Conservation (phyloP, 148 eudicot genomes). For the Rheum nobile region DNA sequence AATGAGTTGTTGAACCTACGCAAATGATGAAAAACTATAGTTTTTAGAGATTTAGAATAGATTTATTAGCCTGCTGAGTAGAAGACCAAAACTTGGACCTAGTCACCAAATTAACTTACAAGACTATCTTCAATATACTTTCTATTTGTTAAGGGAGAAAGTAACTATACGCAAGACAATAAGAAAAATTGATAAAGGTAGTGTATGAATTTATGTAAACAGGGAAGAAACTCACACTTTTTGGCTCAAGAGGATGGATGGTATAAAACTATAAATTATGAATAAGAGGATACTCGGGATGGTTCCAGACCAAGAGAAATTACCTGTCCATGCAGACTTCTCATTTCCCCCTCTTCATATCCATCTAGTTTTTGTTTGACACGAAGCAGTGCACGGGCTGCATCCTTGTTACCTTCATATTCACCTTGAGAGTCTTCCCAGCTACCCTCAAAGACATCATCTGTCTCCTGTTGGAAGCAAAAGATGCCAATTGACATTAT, state of each 20-base stretch:
- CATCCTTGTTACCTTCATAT: constrained; percentile 96
- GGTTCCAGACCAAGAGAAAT: too few relatives aligned
- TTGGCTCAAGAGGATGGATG: not conserved
- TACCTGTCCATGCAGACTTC: constrained; percentile 97
- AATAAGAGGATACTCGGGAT: too few relatives aligned
- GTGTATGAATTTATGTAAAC: too few relatives aligned
- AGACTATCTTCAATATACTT: too few relatives aligned
- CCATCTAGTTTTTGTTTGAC: constrained; percentile 97
- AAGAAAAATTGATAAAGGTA: too few relatives aligned
- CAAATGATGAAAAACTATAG: not conserved
- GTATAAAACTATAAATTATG: not conserved
- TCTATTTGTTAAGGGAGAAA: too few relatives aligned
- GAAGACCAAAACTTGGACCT: too few relatives aligned
- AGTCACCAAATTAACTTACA: too few relatives aligned
- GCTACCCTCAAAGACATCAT: constrained; percentile 61
- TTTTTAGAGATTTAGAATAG: not conserved
- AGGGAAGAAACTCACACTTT: not conserved
- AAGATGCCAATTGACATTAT: not conserved
- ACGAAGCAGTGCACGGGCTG: constrained; percentile 91
- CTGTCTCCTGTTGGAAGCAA: constrained; percentile 43
- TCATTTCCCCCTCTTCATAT: constrained; percentile 98
- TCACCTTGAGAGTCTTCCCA: constrained; percentile 79
- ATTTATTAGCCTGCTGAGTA: not conserved
- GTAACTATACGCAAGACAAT: too few relatives aligned
- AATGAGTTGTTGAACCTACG: constrained; percentile 90